phyloP scores from a whole-genome alignment of 139 green algal species.

The Auxenochlorella protothecoides region DNA sequence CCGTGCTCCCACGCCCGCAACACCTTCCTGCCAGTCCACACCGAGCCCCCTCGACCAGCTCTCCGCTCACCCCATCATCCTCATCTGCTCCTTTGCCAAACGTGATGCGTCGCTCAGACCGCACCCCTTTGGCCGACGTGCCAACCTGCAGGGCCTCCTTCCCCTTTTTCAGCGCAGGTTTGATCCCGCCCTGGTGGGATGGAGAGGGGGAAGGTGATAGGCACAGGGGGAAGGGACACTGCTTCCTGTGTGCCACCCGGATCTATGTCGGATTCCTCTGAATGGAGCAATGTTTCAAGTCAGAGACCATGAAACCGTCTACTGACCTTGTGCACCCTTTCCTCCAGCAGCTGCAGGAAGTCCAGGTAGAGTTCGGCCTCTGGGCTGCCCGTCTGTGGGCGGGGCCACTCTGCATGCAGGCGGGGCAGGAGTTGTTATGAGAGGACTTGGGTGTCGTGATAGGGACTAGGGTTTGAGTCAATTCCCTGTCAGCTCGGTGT shows the following conservation, averaged over 20 bases:
- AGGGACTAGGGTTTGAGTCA: background rate
- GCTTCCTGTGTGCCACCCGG: background rate
- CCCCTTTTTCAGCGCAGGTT: slow-evolving; percentile 8
- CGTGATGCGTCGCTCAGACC: too few relatives aligned
- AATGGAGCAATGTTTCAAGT: background rate
- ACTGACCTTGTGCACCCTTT: slow-evolving; percentile 16
- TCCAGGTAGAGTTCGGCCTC: slow-evolving; percentile 15
- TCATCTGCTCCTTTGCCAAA: too few relatives aligned
- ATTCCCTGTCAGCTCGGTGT: too few relatives aligned
- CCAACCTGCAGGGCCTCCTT: background rate
- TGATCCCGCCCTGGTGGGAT: slow-evolving; percentile 3
- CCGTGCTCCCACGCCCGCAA: too few relatives aligned
- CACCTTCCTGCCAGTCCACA: too few relatives aligned
- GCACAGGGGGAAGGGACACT: background rate
- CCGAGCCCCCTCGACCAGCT: too few relatives aligned
- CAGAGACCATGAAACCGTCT: background rate
- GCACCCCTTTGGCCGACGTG: background rate
- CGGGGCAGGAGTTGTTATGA: background rate
- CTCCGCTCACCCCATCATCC: too few relatives aligned
- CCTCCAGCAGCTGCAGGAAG: slow-evolving; percentile 16
- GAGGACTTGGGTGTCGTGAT: background rate
- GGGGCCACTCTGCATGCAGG: too few relatives aligned
- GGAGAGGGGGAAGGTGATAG: background rate
- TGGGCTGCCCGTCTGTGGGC: too few relatives aligned
- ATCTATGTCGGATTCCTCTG: background rate